A percentile compares a stretch with the other conserved stretches of the same genome.
Evolutionary conservation across 352 stramenopile genomes (phyloP).

Genomic region (Pythium dissimile): DNA sequence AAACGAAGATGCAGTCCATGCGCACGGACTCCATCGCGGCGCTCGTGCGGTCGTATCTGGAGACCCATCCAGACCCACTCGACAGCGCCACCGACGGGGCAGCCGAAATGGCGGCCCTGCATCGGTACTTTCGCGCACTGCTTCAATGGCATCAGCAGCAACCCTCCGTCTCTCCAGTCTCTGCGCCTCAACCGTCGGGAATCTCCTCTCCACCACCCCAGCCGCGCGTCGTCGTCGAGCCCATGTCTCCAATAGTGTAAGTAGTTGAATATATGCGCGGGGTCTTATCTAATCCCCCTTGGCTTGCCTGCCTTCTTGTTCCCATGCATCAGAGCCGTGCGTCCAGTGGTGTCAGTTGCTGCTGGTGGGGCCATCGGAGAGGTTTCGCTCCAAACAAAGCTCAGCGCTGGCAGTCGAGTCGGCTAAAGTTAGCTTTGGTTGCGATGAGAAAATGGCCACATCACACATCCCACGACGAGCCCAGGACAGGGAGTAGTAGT

Average conservation of each 20-base stretch:
- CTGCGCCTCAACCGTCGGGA: background rate
- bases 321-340: background rate
- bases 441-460: background rate
- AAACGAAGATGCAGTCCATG: constrained; percentile 29
- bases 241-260: constrained; percentile 19
- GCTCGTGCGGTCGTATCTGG: constrained; percentile 7
- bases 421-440: background rate
- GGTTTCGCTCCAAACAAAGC: background rate
- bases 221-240: background rate
- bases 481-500: background rate
- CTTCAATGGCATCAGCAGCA: constrained; percentile 1
- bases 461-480: constrained; percentile 1
- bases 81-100: background rate
- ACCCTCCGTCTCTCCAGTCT: background rate
- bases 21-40: constrained; percentile 16
- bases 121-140: constrained; percentile 16
- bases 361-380: background rate
- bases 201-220: background rate
- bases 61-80: background rate
- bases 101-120: constrained; percentile 6
- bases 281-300: background rate
- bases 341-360: background rate
- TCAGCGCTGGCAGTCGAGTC: too few relatives aligned
- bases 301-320: background rate
- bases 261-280: constrained; percentile 20